Evolutionary conservation across 192 early-diverging fungal species (phyloP), one percentile per base, ranked within the genome.

Genomic region (Coemansia sp.): DNA sequence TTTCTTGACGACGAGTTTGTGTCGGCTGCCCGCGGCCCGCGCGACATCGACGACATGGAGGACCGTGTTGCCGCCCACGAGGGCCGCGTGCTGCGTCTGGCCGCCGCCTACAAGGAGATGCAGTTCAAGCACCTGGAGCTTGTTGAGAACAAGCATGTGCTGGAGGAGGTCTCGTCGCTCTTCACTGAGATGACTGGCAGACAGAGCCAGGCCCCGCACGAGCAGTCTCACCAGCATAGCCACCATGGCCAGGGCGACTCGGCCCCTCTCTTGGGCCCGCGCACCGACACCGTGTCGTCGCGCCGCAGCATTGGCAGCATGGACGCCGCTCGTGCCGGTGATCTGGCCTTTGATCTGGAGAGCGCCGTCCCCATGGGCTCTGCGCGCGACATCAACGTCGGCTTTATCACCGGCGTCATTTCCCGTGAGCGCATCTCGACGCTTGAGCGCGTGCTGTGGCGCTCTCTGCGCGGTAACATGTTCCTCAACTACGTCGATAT

Each of bases 401-500:
- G 93, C 29, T 94, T 91, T 67, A 90, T 99, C 38, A 88, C 97
- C 27, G 97, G 97, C 25, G 97, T 99, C 14, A 93, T 99, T 46
- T 77, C 88, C 22, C 85, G 94, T 33, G 54, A 64, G 19, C 85
- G 86, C 46, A 84, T 94, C 64, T 82, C 81, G 28, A 93, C 87
- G 13, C 96, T 99, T 58, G 92, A 97, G 73, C 86, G 94, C 48
- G 86, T 99, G 46, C 85, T 99, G 37, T 99, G 95, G 89, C 85
- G 97, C 46, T 90, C 91, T 17, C 83, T 99, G 38, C 88, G 97
- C 42, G 97, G 97, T 25, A 99, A 99, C 76, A 72, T 99, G 54
- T 95, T 87, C 75, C 87, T 97, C 77, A 97, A 95, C 70, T 82
- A 88, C 38, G 90, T 92, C 3, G 95, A 97, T 57, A 96, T 99